phyloP scores from a whole-genome alignment of 2,329 filamentous ascomycete genomes.

The Septoria linicola region DNA sequence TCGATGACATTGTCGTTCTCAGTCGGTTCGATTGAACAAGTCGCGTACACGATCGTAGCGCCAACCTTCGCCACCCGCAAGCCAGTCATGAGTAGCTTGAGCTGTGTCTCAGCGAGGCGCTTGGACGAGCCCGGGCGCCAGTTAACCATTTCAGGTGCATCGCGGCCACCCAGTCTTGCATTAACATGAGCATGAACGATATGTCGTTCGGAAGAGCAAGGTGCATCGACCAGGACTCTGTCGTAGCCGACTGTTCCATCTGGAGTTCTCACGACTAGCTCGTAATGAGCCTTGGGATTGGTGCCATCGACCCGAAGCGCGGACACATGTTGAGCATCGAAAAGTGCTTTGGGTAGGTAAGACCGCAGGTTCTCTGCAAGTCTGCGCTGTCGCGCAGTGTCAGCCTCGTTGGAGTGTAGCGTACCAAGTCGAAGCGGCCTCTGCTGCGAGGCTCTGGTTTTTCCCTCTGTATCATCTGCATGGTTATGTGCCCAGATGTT shows the following conservation, averaged over 20 bases:
- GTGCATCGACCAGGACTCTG: conserved; percentile 44
- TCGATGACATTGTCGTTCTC: conserved; percentile 47
- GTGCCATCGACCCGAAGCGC: conserved; percentile 30
- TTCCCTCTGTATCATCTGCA: conserved; percentile 21
- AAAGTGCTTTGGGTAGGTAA: conserved; percentile 29
- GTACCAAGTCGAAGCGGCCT: conserved; percentile 27
- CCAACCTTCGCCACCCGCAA: conserved; percentile 39
- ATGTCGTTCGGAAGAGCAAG: conserved; percentile 45
- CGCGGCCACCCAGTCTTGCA: conserved; percentile 26
- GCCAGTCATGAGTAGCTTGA: conserved; percentile 41
- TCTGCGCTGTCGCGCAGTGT: conserved; percentile 36
- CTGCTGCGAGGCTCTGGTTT: conserved; percentile 15
- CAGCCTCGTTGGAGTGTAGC: conserved; percentile 43
- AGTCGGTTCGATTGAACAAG: conserved; percentile 42
- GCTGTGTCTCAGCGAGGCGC: conserved; percentile 38
- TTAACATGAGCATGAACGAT: conserved; percentile 39
- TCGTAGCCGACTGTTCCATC: conserved; percentile 41
- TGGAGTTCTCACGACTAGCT: conserved; percentile 32
- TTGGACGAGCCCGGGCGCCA: conserved; percentile 42
- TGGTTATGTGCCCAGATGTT: conserved; percentile 32
- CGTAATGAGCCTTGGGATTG: conserved; percentile 23
- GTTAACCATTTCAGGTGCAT: conserved; percentile 40
- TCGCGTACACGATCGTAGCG: conserved; percentile 43
- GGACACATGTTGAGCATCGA: conserved; percentile 22
- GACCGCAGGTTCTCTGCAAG: conserved; percentile 31